These are phyloP conservation scores for Spirogloea muscicola DNA, from an alignment of 139 green algal genomes.

Conservation along the genomic window DNA sequence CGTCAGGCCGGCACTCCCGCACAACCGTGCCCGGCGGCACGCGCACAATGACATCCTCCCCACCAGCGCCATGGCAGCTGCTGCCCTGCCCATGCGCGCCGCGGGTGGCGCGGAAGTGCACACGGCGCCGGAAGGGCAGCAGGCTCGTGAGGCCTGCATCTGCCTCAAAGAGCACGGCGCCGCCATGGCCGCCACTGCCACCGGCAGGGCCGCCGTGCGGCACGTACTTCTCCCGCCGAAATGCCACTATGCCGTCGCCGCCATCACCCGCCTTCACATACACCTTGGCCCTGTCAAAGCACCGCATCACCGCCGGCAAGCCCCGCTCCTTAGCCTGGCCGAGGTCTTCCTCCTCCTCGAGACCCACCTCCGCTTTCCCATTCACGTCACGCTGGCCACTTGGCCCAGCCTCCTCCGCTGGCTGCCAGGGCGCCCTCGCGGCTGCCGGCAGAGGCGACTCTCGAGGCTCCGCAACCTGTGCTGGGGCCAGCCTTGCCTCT, in stretches of 20 bases:
- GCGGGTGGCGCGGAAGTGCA: conserved; percentile 57
- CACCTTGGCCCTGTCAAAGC: conserved; percentile 59
- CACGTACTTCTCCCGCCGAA: conserved; percentile 93
- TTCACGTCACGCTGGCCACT: too few species aligned
- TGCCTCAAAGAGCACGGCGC: conserved; percentile 39
- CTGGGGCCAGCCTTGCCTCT: too few species aligned
- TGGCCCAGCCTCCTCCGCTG: too few species aligned
- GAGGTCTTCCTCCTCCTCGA: conserved; percentile 24
- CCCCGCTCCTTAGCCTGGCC: conserved; percentile 9
- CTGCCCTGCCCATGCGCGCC: conserved; percentile 60
- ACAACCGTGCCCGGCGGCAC: conserved; percentile 65
- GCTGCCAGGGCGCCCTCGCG: too few species aligned
- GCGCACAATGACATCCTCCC: conserved; percentile 69
- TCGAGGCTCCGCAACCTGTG: too few species aligned
- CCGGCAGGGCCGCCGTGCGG: conserved; percentile 83
- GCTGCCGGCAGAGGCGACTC: too few species aligned
- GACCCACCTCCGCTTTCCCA: background rate
- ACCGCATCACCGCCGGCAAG: conserved; percentile 41
- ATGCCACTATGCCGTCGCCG: conserved; percentile 89
- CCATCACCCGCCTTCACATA: conserved; percentile 85
- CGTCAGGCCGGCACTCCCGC: conserved; percentile 3
- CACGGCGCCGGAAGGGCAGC: conserved; percentile 45
- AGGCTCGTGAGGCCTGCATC: conserved; percentile 38
- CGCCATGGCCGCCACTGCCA: conserved; percentile 77
- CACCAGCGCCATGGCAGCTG: conserved; percentile 69